These are phyloP conservation scores for Trematosphaeria pertusa DNA, from an alignment of 2,329 filamentous ascomycete species.

Conservation along the genomic window DNA sequence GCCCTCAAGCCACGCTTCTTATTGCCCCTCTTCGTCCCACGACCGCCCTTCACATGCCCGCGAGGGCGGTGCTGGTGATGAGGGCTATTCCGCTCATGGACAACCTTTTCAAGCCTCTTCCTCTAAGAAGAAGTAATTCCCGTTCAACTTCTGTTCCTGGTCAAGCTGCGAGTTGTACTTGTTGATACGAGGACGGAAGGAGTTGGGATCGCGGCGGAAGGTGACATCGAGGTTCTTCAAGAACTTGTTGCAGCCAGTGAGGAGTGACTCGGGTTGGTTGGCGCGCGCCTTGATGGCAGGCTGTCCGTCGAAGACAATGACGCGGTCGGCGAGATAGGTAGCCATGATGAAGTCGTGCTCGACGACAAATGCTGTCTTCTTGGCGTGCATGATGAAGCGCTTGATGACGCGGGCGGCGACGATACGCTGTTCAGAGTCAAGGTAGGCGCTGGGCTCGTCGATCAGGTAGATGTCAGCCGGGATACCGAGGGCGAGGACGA, in stretches of 20 bases:
- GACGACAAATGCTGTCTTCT: constrained; percentile 99
- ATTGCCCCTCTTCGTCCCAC: constrained; percentile 45
- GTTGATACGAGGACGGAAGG: constrained; percentile 97
- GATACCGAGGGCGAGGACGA: constrained; percentile 92
- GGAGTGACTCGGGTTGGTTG: constrained; percentile 86
- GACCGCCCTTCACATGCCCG: constrained; percentile 52
- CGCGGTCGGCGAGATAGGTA: constrained; percentile 82
- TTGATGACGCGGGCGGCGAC: constrained; percentile 97
- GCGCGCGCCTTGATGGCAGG: constrained; percentile 88
- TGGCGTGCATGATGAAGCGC: constrained; percentile 99
- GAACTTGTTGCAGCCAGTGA: constrained; percentile 96
- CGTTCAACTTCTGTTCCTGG: constrained; percentile 92
- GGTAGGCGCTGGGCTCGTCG: constrained; percentile 84
- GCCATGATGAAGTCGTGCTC: constrained; percentile 99
- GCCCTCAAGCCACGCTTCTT: constrained; percentile 43
- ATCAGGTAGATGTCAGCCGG: constrained; percentile 99
- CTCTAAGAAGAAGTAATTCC: constrained; percentile 99
- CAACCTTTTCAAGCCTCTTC: constrained; percentile 76
- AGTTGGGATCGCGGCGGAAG: constrained; percentile 96
- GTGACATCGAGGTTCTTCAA: constrained; percentile 96
- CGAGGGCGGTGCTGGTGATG: constrained; percentile 41
- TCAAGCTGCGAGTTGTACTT: constrained; percentile 95
- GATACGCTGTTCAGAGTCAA: constrained; percentile 99
- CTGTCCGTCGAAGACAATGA: constrained; percentile 97
- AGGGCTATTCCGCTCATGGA: constrained; percentile 54